Evolutionary conservation across 1,284 basidiomycete genomes (phyloP), one percentile per base, ranked within the genome.

Genomic region (Moesziomyces globuligerus): DNA sequence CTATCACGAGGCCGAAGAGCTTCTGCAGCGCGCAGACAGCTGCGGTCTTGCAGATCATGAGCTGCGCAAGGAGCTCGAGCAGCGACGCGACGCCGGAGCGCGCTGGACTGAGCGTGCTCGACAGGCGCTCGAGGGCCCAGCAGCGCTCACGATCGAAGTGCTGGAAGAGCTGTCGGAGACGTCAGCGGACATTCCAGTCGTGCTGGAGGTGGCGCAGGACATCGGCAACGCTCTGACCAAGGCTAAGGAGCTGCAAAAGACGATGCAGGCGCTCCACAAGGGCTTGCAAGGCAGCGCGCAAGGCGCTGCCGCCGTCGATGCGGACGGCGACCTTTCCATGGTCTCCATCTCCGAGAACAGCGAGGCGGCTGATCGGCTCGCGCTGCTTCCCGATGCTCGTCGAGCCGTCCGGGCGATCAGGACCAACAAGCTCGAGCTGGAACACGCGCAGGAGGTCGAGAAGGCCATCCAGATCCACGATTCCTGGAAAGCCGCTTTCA

Each of bases 11-110:
- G 77, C 77, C 4, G 88, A 90, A 37, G 89, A 92, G 69, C 87
- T 92, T 48, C 83, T 91, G 24, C 83, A 84, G 2, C 89, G 91
- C 25, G 90, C 89, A 21, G 85, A 86, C n/a, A 84, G 85, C 4
- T 91, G 89, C 82, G 87, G 86, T 51, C 83, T 94, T n/a, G 77
- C 86, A 9, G 71, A 85, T 10, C 59, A 74, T 34, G 55, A 55
- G 34, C 38, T 72, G 32, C 44, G 66, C 32, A 50, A 43, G 11
- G 56, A 67, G 7, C 71, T 81, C 21, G 48, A 58, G 25, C 46
- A 56, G 23, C 64, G 66, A 11, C 55, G 47, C 23, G 48, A 54
- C 24, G 59, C 50, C 7, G 79, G 77, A 18, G 49, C 58, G 9
- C 67, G 52, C 20, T 80, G 79, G 79, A 58, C 52, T 17, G 49